Evolutionary conservation across 2,329 filamentous ascomycete species (phyloP).

Genomic region (Nigrospora oryzae): DNA sequence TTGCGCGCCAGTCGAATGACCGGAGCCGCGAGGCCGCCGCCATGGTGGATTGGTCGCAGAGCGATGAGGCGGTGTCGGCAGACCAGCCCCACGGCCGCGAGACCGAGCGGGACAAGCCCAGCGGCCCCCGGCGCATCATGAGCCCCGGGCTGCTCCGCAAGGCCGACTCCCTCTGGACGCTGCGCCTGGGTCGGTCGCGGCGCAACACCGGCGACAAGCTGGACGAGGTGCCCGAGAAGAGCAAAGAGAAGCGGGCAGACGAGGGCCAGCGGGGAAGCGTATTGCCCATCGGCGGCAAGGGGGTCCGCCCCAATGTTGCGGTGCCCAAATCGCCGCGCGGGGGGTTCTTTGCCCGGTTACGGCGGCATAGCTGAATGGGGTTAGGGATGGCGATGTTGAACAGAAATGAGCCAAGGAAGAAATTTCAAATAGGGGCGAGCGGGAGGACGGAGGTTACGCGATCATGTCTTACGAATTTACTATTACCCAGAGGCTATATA

Average conservation of each 20-base stretch:
- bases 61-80: slow-evolving; percentile 30
- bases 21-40: slow-evolving; percentile 16
- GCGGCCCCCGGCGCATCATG: slow-evolving; percentile 6
- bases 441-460: too few relatives aligned
- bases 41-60: slow-evolving; percentile 49
- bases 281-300: too few relatives aligned
- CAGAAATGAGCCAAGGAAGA: neutral
- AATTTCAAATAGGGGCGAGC: neutral
- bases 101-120: slow-evolving; percentile 4
- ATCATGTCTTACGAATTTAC: too few relatives aligned
- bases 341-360: neutral
- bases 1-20: slow-evolving; percentile 15
- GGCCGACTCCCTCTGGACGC: slow-evolving; percentile 39
- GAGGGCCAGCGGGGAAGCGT: too few relatives aligned
- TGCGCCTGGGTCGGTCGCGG: slow-evolving; percentile 18
- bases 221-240: too few relatives aligned
- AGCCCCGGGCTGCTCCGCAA: slow-evolving; percentile 27
- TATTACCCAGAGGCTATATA: too few relatives aligned
- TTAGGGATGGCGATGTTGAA: neutral
- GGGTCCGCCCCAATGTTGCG: too few relatives aligned
- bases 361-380: neutral
- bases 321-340: neutral
- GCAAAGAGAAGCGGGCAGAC: too few relatives aligned
- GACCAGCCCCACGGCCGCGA: neutral
- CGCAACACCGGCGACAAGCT: too few relatives aligned